Base-by-base conservation (phyloP, 148 eudicot species). In the Vaccinium vitisidaea region DNA sequence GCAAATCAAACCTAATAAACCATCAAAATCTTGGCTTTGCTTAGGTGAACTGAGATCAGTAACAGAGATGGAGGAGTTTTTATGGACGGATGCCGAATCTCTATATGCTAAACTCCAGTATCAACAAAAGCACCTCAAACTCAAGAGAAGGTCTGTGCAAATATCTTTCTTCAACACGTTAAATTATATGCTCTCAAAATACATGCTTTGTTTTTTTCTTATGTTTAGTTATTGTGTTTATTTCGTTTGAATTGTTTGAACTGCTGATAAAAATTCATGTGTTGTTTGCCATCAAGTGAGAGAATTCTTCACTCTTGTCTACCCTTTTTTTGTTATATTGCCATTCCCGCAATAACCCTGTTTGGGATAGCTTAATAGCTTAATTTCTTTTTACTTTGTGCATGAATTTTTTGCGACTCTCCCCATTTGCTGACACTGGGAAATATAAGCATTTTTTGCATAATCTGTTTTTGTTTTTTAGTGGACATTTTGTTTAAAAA, bases 71-170 rank as follows among this genome's bases (percentile, higher is more conserved):
- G 88, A 86, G 79, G 88, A 84, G 55, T 81, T 53, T 50, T 0
- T 77, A 1, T 32, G 11, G 46, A 53, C 55, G 6, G 91, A 89
- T 74, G 75, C 69, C 32, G 52, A 75, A 13, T 54, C 78, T 0
- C 43, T 89, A 8, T 87, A 69, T 67, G 71, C 49, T 32, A 43
- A 83, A 71, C 79, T 87, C 80, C 84, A 85, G 53, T 30, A 61
- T 67, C 89, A 84, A 54, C 78, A 83, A 8, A 85, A 87, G 67
- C 80, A 80, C 54, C 75, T 89, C 84, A 19, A 27, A 52, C 79
- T 58, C 23, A 89, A 89, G 73, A 85, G 89, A 81, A 81, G 80
- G 87, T 88, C 43, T n/a, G 55, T 69, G 54, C 5, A 25, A 23
- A 52, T 79, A 16, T 56, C 8, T 39, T 18, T 16, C 1, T 16